These are phyloP conservation scores for Infundibulicybe gibba DNA, from an alignment of 768 basidiomycete species.

Conservation along the genomic window DNA sequence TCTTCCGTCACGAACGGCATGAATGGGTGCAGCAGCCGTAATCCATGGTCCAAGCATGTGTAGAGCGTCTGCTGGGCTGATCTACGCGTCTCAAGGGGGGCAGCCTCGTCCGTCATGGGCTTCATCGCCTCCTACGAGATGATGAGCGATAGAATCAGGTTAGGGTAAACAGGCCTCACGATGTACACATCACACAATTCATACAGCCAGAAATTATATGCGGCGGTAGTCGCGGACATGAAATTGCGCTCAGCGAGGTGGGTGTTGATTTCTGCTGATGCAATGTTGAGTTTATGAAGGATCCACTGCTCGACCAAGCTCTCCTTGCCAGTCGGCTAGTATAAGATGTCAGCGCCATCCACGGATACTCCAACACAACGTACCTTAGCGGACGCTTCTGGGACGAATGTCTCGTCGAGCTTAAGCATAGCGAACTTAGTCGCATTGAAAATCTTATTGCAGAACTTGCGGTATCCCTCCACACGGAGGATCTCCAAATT, in stretches of 20 bases:
- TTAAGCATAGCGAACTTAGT: constrained; percentile 99
- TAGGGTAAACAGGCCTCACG: constrained; percentile 38
- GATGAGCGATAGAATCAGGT: constrained; percentile 1
- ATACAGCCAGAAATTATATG: constrained; percentile 96
- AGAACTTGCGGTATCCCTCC: constrained; percentile 98
- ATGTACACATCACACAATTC: constrained; percentile 99
- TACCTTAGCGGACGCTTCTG: constrained; percentile 67
- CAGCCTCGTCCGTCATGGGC: constrained; percentile 86
- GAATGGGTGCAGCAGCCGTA: constrained; percentile 92
- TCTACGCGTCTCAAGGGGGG: constrained; percentile 53
- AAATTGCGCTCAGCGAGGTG: constrained; percentile 82
- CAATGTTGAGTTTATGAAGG: constrained; percentile 86
- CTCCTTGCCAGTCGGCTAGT: constrained; percentile 83
- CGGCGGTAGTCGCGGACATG: constrained; percentile 82
- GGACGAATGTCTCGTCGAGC: constrained; percentile 80
- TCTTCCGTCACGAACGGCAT: constrained; percentile 99
- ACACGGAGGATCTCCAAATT: constrained; percentile 94
- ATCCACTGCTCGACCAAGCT: constrained; percentile 95
- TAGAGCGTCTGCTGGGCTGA: constrained; percentile 97
- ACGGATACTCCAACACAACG: not conserved
- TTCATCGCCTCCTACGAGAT: constrained; percentile 90
- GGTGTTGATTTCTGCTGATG: constrained; percentile 72
- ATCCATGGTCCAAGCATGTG: constrained; percentile 87
- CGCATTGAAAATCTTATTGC: constrained; percentile 99
- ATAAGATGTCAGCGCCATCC: constrained; percentile 7